These are phyloP conservation scores for Symmetrospora coprosmae DNA, from an alignment of 768 basidiomycete species.

Conservation along the genomic window DNA sequence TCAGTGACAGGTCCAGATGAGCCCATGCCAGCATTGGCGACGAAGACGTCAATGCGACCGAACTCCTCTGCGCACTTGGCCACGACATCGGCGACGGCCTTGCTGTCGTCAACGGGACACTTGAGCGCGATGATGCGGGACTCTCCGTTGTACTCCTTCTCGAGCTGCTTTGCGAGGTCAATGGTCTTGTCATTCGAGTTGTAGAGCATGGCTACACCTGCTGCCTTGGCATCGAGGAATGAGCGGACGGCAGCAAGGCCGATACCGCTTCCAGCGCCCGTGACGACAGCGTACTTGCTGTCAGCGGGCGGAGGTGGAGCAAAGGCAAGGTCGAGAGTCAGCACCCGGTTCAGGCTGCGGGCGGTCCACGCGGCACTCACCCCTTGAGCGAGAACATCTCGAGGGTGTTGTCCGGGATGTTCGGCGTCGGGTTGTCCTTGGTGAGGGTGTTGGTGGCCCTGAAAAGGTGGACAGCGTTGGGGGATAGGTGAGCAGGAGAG, in stretches of 20 bases:
- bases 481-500: neutral
- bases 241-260: constrained; percentile 8
- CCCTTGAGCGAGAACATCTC: constrained; percentile 25
- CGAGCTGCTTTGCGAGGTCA: constrained; percentile 22
- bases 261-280: constrained; percentile 17
- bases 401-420: constrained; percentile 21
- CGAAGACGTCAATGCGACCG: constrained; percentile 21
- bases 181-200: constrained; percentile 20
- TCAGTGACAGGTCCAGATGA: constrained; percentile 19
- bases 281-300: constrained; percentile 15
- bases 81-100: constrained; percentile 2
- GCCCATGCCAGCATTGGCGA: constrained; percentile 25
- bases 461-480: neutral
- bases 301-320: too few relatives aligned
- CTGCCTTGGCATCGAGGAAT: constrained; percentile 16
- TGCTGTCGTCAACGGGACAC: constrained; percentile 18
- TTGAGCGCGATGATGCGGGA: constrained; percentile 18
- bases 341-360: neutral
- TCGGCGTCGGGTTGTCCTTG: neutral
- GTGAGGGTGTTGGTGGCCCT: neutral
- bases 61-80: neutral
- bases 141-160: constrained; percentile 19
- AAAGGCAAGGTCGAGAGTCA: neutral
- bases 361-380: neutral
- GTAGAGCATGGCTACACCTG: constrained; percentile 20